Conservation (phyloP, 2,329 filamentous ascomycete genomes). For the Xylariaceae sp. region DNA sequence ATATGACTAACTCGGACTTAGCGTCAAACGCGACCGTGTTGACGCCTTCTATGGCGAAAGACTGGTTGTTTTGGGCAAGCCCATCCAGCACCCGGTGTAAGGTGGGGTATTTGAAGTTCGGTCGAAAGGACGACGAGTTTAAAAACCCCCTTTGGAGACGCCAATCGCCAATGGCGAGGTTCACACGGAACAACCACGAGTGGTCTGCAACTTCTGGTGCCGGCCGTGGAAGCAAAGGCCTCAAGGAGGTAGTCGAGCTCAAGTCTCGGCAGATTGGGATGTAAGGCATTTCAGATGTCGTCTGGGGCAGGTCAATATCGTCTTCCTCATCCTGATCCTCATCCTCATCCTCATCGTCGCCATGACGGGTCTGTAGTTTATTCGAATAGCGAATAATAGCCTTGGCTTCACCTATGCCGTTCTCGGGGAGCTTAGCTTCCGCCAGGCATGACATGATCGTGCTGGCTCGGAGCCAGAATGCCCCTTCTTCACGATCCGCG, state of each 20-base stretch:
- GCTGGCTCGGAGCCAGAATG: constrained; percentile 59
- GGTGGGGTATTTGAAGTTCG: constrained; percentile 42
- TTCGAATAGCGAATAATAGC: constrained; percentile 43
- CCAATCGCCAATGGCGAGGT: constrained; percentile 55
- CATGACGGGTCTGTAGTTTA: constrained; percentile 12
- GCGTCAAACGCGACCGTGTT: constrained; percentile 44
- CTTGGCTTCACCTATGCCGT: constrained; percentile 41
- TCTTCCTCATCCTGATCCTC: neutral
- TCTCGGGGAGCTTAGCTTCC: constrained; percentile 40
- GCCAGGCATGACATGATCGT: constrained; percentile 58
- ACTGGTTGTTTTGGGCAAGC: constrained; percentile 38
- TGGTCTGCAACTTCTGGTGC: constrained; percentile 45
- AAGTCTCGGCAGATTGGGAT: constrained; percentile 46
- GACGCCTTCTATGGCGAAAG: constrained; percentile 45
- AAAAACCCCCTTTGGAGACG: constrained; percentile 53
- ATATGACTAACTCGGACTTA: constrained; percentile 47
- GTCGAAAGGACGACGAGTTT: constrained; percentile 50
- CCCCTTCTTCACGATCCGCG: constrained; percentile 49
- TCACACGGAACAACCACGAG: constrained; percentile 50
- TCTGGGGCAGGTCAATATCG: constrained; percentile 33
- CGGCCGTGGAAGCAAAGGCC: constrained; percentile 38
- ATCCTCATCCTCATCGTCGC: constrained; percentile 7
- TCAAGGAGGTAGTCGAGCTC: constrained; percentile 38
- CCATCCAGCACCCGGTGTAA: constrained; percentile 47
- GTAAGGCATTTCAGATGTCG: constrained; percentile 31